Percentiles rank a stretch among this genome's conserved stretches.
Conservation (phyloP, 2,329 filamentous ascomycete species). For the Talaromyces sp. region DNA sequence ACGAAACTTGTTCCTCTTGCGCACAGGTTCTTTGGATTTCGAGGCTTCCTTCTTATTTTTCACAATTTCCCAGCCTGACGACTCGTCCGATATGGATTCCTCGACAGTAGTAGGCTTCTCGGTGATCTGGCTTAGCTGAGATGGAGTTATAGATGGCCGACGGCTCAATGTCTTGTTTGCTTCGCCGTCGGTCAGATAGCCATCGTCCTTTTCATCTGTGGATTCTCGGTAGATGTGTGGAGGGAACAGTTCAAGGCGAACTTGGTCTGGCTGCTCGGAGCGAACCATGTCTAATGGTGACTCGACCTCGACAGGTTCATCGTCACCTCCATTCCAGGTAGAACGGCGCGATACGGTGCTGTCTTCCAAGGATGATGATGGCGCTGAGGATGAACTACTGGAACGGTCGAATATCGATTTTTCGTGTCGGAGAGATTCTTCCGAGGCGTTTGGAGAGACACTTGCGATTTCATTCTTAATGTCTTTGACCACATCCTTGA, state of each 20-base stretch:
- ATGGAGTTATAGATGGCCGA: constrained; percentile 24
- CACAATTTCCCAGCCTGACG: constrained; percentile 30
- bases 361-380: constrained; percentile 36
- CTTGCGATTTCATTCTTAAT: constrained; percentile 39
- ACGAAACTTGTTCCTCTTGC: constrained; percentile 7
- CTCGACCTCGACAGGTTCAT: constrained; percentile 24
- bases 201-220: constrained; percentile 24
- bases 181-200: constrained; percentile 32
- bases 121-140: constrained; percentile 22
- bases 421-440: constrained; percentile 31
- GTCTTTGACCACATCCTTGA: constrained; percentile 29
- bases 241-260: constrained; percentile 27
- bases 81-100: constrained; percentile 8
- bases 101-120: constrained; percentile 18
- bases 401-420: constrained; percentile 44
- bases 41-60: constrained; percentile 14
- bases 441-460: constrained; percentile 38
- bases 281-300: constrained; percentile 29
- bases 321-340: constrained; percentile 28
- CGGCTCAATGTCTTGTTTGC: constrained; percentile 11
- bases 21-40: constrained; percentile 10
- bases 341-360: constrained; percentile 25
- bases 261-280: constrained; percentile 13
- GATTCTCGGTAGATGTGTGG: constrained; percentile 28
- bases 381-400: constrained; percentile 40